A percentile compares a stretch with the other conserved stretches of the same genome.
Conservation (phyloP, 768 basidiomycete genomes). For the Tylopilus balloui region DNA sequence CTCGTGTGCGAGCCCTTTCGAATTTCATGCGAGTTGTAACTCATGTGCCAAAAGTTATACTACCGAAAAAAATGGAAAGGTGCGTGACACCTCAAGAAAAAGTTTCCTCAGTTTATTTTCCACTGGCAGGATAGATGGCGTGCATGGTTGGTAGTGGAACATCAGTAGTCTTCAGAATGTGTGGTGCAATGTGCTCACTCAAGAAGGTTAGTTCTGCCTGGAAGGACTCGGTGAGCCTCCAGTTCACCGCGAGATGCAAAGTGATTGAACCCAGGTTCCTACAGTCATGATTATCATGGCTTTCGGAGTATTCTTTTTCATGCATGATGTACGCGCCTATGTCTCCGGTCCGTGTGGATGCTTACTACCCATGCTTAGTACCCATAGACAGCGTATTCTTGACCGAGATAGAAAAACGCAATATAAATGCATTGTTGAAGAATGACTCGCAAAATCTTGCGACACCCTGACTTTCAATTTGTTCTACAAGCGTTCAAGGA, state of each 20-base stretch:
- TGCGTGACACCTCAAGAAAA: conserved; percentile 24
- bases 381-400: conserved; percentile 57
- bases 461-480: conserved; percentile 43
- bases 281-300: conserved; percentile 24
- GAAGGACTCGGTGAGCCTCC: conserved; percentile 23
- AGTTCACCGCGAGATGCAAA: not conserved
- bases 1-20: conserved; percentile 34
- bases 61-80: conserved; percentile 32
- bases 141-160: conserved; percentile 37
- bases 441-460: conserved; percentile 43
- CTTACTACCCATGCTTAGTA: conserved; percentile 33
- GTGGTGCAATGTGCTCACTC: conserved; percentile 5
- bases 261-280: not conserved
- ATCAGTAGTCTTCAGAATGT: conserved; percentile 15
- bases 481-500: conserved; percentile 47
- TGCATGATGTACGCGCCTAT: conserved; percentile 43
- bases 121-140: conserved; percentile 19
- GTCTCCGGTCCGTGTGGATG: not conserved
- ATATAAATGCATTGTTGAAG: conserved; percentile 35
- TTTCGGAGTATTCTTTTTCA: conserved; percentile 42
- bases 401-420: conserved; percentile 38
- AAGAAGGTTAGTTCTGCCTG: conserved; percentile 23
- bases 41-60: conserved; percentile 26
- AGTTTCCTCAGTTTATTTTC: not conserved
- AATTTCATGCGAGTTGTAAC: not conserved